Base-by-base conservation (phyloP, 1,139 yeast species). In the Kodamaea sp. region DNA sequence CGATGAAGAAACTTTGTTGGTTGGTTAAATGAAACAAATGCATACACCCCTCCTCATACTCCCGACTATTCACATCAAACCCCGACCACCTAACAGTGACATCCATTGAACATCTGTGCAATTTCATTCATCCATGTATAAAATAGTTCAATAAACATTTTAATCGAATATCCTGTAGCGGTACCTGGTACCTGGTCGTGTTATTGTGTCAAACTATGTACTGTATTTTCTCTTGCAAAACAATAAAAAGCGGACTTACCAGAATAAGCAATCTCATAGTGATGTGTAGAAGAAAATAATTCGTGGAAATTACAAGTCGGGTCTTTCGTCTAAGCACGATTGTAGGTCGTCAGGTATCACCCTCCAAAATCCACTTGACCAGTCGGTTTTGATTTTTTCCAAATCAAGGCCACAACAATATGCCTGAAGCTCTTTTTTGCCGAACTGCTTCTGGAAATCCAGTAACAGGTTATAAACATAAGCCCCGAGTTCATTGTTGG, bases 1-100 rank as follows among this genome's bases (percentile, higher is more conserved):
- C 46, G 85, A 79, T 47, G 87, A 78, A 40, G 87, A 80, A 59
- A 82, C 86, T 50, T 83, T 87, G 66, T 67, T 92, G 54, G 80
- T 89, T 59, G 92, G 76, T 67, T 70, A 66, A 56, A 27, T 26
- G 22, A 13, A 26, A 20, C 7, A 12, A 18, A 39, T 26, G 19
- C 22, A 11, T 22, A 28, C n/a, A 10, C 15, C 15, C 15, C 22
- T 13, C 14, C 20, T 26, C 13, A 24, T 18, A 6, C 6, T 18
- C 21, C 9, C 9, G 21, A 18, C 6, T 18, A 18, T 18, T 18
- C 21, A 6, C 5, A 20, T 20, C 14, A 20, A 11, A 13, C 23
- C 28, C 11, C 6, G 8, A 10, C 16, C 15, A 14, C 22, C 23
- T 16, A 12, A 25, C 19, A 18, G 15, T 24, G 24, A 15, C 21